These are phyloP conservation scores for Metschnikowia similis DNA, from an alignment of 805 yeast species.

Conservation along the genomic window DNA sequence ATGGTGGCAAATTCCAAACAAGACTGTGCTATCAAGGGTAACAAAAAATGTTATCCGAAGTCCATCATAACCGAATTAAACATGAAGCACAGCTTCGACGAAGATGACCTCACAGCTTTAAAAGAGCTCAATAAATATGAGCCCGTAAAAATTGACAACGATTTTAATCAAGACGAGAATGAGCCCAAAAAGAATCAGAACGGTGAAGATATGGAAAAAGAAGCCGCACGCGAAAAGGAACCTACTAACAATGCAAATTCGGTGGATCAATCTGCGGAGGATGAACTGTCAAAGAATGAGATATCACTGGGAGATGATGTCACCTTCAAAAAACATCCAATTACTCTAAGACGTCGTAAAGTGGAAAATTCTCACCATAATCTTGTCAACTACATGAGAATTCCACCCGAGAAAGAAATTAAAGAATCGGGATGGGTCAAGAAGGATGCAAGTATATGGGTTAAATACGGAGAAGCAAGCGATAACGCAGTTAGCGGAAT, in stretches of 20 bases:
- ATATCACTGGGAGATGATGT: background rate
- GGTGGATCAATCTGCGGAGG: background rate
- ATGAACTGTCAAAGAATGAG: background rate
- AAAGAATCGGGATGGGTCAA: constrained; percentile 44
- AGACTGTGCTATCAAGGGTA: constrained; percentile 35
- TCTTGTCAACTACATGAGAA: constrained; percentile 16
- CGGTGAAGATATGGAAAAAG: background rate
- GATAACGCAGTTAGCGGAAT: constrained; percentile 49
- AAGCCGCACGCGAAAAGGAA: constrained; percentile 2
- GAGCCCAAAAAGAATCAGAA: background rate
- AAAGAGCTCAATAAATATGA: constrained; percentile 8
- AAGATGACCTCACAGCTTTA: constrained; percentile 17
- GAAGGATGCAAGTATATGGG: constrained; percentile 55
- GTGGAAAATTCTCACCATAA: constrained; percentile 21
- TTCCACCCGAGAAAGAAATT: constrained; percentile 36
- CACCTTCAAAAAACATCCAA: background rate
- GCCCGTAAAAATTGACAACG: constrained; percentile 3
- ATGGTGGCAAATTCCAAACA: constrained; percentile 33
- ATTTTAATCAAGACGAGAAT: background rate
- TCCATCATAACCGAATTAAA: constrained; percentile 28
- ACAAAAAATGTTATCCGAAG: constrained; percentile 28
- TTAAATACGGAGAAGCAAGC: constrained; percentile 43
- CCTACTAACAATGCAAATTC: background rate
- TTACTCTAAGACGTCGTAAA: constrained; percentile 5
- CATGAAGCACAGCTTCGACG: constrained; percentile 23